Base-by-base conservation (phyloP, 2,329 filamentous ascomycete genomes). In the Colletotrichum salicis region DNA sequence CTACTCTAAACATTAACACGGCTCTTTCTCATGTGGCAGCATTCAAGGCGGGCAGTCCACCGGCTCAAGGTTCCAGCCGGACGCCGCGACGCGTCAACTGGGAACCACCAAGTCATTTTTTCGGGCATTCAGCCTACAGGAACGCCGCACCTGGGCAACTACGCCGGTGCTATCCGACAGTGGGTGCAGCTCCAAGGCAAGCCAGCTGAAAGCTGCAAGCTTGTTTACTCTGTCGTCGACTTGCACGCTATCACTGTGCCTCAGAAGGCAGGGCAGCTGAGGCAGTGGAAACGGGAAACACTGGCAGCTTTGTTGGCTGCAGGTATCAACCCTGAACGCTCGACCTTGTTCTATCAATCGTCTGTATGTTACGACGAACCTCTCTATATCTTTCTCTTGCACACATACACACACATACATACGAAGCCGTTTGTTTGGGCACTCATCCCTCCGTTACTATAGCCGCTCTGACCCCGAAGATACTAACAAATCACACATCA, bases 121-220 rank as follows among this genome's bases (percentile, higher is more conserved):
- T 98, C 96, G 4, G 96, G 95, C 64, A 99, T 99, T 76, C 96
- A 99, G 82, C 96, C 96, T 22, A 99, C 96, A 0, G 96, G 96
- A 45, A 88, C 97, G 29, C 96, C 96, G 15, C 96, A 99, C 81
- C 84, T 99, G 35, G 96, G 96, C 67, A 99, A 99, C 83, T 99
- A 98, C 82, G 88, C 97, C 12, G 96, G 96, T 31, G 96, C 96
- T 19, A 84, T 99, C 67, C 89, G 90, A 62, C 91, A 94, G 86
- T 99, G 96, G 96, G 92, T 93, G 58, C 87, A 88, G 72, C 86
- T 98, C 8, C 96, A 99, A 75, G 85, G 94, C 72, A 84, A 88
- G 48, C 86, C 90, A 0, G 75, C 84, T 0, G 79, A 86, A 2
- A 84, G 83, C 5, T 89, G 91, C 12, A 91, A 87, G 70, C 85